Conservation (phyloP, 2,329 filamentous ascomycete genomes). For the Tolypocladium ophioglossoides region DNA sequence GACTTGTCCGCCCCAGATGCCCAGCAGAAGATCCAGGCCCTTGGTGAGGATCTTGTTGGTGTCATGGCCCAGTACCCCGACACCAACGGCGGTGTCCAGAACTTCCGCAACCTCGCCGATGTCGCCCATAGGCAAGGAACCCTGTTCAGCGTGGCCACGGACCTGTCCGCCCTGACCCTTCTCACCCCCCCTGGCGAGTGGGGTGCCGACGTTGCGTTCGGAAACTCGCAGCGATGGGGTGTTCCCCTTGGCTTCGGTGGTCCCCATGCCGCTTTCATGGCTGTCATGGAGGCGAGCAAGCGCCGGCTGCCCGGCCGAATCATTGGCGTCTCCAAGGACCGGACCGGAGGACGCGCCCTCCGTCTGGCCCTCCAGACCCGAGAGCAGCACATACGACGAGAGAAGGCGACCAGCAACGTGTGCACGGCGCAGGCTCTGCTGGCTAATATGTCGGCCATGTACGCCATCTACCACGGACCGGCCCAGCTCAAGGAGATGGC, state of each 20-base stretch:
- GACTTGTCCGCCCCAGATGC: slow-evolving; percentile 57
- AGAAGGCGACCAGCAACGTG: slow-evolving; percentile 96
- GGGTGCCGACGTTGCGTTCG: slow-evolving; percentile 90
- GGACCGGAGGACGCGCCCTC: slow-evolving; percentile 70
- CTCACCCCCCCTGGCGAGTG: slow-evolving; percentile 88
- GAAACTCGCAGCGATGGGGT: slow-evolving; percentile 83
- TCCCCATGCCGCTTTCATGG: slow-evolving; percentile 95
- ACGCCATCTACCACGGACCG: slow-evolving; percentile 88
- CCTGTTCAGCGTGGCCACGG: slow-evolving; percentile 79
- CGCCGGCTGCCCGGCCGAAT: slow-evolving; percentile 86
- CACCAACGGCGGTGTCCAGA: slow-evolving; percentile 68
- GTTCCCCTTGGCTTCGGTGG: slow-evolving; percentile 88
- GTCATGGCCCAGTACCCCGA: slow-evolving; percentile 94
- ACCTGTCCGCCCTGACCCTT: slow-evolving; percentile 76
- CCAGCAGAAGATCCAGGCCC: slow-evolving; percentile 54
- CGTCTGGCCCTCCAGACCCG: slow-evolving; percentile 81
- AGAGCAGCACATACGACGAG: slow-evolving; percentile 90
- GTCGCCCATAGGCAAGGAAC: slow-evolving; percentile 67
- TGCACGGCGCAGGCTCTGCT: slow-evolving; percentile 91
- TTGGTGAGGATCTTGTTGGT: slow-evolving; percentile 76
- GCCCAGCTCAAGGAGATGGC: slow-evolving; percentile 75
- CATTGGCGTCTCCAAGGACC: slow-evolving; percentile 85
- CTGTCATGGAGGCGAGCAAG: slow-evolving; percentile 84
- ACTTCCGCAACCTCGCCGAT: slow-evolving; percentile 66
- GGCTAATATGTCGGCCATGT: slow-evolving; percentile 93